phyloP scores from a whole-genome alignment of 345 rosid species.

The Clausena lansium region DNA sequence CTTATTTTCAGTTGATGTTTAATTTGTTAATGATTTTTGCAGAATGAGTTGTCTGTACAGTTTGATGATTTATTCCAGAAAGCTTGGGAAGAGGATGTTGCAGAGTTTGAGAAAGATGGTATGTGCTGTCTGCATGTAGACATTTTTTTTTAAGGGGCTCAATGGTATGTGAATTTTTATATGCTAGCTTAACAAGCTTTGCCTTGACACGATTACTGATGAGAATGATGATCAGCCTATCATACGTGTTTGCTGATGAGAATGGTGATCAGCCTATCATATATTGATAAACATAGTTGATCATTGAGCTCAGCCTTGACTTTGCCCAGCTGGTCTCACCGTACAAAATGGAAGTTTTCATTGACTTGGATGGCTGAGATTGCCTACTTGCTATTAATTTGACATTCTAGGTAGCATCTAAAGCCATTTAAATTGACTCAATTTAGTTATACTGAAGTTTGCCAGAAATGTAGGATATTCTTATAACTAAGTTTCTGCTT shows the following conservation, averaged over 20 bases:
- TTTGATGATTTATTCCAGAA: slow-evolving; percentile 83
- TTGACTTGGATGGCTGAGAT: slow-evolving; percentile 2
- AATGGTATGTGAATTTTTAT: slow-evolving; percentile 3
- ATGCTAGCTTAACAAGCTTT: slow-evolving; percentile 2
- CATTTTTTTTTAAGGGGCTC: neutral
- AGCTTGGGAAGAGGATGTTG: slow-evolving; percentile 86
- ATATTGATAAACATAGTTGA: neutral
- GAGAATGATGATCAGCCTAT: neutral
- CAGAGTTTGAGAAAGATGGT: slow-evolving; percentile 62
- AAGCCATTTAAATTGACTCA: slow-evolving; percentile 15
- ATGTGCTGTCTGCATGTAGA: slow-evolving; percentile 21
- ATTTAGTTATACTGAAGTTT: neutral
- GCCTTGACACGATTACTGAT: neutral
- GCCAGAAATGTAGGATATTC: neutral
- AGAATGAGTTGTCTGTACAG: slow-evolving; percentile 81
- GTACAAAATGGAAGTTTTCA: neutral
- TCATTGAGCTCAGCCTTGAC: neutral
- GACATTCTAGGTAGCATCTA: neutral
- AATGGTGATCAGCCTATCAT: neutral
- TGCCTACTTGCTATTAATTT: neutral
- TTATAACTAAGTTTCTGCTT: neutral
- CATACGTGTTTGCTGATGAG: neutral
- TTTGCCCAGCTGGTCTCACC: neutral
- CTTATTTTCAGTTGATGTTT: neutral
- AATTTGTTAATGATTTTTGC: slow-evolving; percentile 24